These are phyloP conservation scores for Kurtzmaniella fragi DNA, from an alignment of 805 yeast genomes.

Conservation along the genomic window DNA sequence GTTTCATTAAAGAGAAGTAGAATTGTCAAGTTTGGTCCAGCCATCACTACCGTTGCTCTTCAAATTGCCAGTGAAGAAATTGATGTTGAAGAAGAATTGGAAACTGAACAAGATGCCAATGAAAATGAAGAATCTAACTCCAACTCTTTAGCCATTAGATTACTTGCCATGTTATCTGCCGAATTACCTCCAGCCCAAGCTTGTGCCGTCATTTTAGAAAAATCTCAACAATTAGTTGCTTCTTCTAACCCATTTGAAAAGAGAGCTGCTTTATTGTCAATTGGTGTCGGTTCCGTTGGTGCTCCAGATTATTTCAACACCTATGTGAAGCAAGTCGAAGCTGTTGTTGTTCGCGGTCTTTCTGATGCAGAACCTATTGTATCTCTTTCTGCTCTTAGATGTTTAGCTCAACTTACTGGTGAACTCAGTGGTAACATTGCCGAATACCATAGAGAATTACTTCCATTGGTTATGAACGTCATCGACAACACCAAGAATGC, in stretches of 20 bases:
- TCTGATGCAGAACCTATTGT: slow-evolving; percentile 72
- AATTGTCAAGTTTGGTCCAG: slow-evolving; percentile 81
- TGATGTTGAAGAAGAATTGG: slow-evolving; percentile 72
- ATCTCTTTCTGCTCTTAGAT: slow-evolving; percentile 78
- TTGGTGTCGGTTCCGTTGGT: slow-evolving; percentile 83
- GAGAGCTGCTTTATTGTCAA: slow-evolving; percentile 79
- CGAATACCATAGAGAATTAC: slow-evolving; percentile 71
- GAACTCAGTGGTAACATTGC: slow-evolving; percentile 85
- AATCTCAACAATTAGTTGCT: slow-evolving; percentile 47
- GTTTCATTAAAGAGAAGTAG: slow-evolving; percentile 78
- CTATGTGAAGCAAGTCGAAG: slow-evolving; percentile 69
- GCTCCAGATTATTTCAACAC: slow-evolving; percentile 88
- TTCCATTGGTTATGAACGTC: slow-evolving; percentile 82
- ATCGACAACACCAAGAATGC: slow-evolving; percentile 82
- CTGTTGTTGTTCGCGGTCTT: slow-evolving; percentile 69
- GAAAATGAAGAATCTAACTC: slow-evolving; percentile 91
- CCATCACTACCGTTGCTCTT: slow-evolving; percentile 67
- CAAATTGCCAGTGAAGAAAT: slow-evolving; percentile 70
- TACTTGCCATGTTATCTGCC: slow-evolving; percentile 70
- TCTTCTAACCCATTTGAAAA: slow-evolving; percentile 69
- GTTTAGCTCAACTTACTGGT: slow-evolving; percentile 70
- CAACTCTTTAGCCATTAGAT: slow-evolving; percentile 68
- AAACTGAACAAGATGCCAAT: slow-evolving; percentile 81
- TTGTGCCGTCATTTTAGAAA: slow-evolving; percentile 70
- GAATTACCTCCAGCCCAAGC: slow-evolving; percentile 93